Percentiles rank a stretch among this genome's conserved stretches.
Evolutionary conservation across 306 rosid species (phyloP).

Genomic region (Canavalia ensiformis): DNA sequence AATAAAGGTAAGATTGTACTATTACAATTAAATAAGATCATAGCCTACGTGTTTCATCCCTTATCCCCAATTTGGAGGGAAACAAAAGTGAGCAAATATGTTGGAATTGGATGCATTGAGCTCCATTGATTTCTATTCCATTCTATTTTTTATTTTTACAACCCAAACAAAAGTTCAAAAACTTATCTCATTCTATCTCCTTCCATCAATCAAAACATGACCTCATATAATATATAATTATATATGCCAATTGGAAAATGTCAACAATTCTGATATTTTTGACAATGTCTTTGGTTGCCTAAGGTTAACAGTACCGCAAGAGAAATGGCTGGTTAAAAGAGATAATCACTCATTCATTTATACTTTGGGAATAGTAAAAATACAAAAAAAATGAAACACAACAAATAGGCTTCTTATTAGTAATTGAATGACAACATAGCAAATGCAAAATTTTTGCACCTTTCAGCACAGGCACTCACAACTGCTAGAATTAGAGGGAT

Average conservation of each 20-base stretch:
- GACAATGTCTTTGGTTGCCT: constrained; percentile 25
- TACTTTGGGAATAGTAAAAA: background rate
- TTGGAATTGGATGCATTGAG: no score
- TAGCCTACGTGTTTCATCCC: no score
- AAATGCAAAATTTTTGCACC: constrained; percentile 41
- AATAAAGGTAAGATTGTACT: no score
- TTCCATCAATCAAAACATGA: no score
- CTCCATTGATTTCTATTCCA: no score
- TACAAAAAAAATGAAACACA: background rate
- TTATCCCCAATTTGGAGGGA: no score
- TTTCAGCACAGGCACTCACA: constrained; percentile 46
- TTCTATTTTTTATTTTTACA: no score
- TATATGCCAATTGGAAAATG: constrained; percentile 19
- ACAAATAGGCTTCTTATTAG: constrained; percentile 43
- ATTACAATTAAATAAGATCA: no score
- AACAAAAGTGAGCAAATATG: no score
- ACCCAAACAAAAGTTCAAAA: no score
- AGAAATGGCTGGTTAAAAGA: constrained; percentile 6
- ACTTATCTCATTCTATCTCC: no score
- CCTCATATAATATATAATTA: background rate
- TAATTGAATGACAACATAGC: constrained; percentile 40
- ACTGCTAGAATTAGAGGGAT: constrained; percentile 15
- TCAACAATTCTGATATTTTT: constrained; percentile 39
- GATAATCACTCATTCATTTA: background rate
- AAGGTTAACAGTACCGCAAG: background rate